phyloP scores from a whole-genome alignment of 305 asterid species.

The Andrographis paniculata region DNA sequence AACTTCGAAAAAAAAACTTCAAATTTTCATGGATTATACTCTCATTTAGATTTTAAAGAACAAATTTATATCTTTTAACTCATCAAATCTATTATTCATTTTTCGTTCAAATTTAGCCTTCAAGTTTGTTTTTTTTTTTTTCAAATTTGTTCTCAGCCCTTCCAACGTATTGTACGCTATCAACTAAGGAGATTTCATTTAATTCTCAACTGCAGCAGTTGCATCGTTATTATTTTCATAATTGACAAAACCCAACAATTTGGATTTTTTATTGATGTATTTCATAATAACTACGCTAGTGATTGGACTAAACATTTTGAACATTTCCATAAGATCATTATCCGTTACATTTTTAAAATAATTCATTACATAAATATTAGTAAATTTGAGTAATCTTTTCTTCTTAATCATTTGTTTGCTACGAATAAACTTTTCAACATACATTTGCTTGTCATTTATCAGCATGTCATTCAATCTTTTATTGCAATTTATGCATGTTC shows the following conservation, averaged over 20 bases:
- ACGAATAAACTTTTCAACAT: slow-evolving; percentile 60
- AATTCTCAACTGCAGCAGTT: slow-evolving; percentile 52
- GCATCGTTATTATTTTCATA: slow-evolving; percentile 44
- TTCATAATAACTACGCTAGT: slow-evolving; percentile 66
- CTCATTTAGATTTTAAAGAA: slow-evolving; percentile 73
- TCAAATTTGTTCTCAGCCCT: slow-evolving; percentile 74
- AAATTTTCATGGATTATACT: slow-evolving; percentile 54
- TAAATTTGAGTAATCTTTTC: slow-evolving; percentile 34
- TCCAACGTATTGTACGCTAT: slow-evolving; percentile 54
- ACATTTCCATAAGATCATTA: slow-evolving; percentile 36
- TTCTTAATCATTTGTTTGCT: slow-evolving; percentile 42
- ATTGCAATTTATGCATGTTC: slow-evolving; percentile 63
- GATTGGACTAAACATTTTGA: slow-evolving; percentile 45
- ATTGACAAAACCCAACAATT: slow-evolving; percentile 66
- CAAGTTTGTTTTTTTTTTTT: slow-evolving; percentile 50
- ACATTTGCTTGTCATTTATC: slow-evolving; percentile 65
- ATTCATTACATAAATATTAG: slow-evolving; percentile 63
- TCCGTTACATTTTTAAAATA: slow-evolving; percentile 33
- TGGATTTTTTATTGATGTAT: slow-evolving; percentile 49
- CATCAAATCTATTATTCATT: slow-evolving; percentile 41
- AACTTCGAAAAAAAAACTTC: slow-evolving; percentile 48
- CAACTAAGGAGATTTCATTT: slow-evolving; percentile 37
- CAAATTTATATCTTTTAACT: slow-evolving; percentile 46
- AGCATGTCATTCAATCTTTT: slow-evolving; percentile 56
- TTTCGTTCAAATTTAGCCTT: slow-evolving; percentile 51